These are phyloP conservation scores for Pueraria montana DNA, from an alignment of 306 rosid species.

Conservation along the genomic window DNA sequence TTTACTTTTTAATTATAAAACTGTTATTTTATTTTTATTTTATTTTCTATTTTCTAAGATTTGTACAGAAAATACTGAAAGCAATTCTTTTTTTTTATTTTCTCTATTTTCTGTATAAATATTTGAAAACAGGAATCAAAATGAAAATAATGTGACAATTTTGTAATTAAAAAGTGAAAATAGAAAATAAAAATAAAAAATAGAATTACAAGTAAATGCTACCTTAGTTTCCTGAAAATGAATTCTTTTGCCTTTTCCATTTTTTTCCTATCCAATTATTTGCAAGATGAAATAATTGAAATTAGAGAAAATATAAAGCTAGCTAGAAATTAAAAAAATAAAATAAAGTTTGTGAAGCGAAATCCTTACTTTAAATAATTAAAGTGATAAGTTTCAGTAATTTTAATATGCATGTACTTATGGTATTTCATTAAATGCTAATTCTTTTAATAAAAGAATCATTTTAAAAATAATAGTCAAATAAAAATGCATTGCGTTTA, in stretches of 20 bases:
- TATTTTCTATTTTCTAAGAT: no score
- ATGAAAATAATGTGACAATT: no score
- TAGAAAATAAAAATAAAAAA: no score
- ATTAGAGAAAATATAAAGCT: neutral
- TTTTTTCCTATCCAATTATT: neutral
- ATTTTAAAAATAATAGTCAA: neutral
- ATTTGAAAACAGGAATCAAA: no score
- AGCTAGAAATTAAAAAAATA: neutral
- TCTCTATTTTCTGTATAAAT: no score
- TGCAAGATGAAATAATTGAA: neutral
- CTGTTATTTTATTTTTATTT: no score
- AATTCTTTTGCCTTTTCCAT: neutral
- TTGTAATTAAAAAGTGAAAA: no score
- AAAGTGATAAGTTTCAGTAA: neutral
- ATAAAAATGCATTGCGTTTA: neutral
- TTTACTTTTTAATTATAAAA: no score
- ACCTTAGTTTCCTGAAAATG: slow-evolving; percentile 14
- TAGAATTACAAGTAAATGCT: no score
- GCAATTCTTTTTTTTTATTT: no score
- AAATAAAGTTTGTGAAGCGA: neutral
- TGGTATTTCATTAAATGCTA: neutral
- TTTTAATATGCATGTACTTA: neutral
- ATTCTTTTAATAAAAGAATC: neutral
- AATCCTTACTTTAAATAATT: neutral
- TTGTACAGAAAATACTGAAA: no score